A percentile compares a stretch with the other conserved stretches of the same genome.
Conservation (phyloP, 768 basidiomycete genomes). For the Cyclocybe aegerita region DNA sequence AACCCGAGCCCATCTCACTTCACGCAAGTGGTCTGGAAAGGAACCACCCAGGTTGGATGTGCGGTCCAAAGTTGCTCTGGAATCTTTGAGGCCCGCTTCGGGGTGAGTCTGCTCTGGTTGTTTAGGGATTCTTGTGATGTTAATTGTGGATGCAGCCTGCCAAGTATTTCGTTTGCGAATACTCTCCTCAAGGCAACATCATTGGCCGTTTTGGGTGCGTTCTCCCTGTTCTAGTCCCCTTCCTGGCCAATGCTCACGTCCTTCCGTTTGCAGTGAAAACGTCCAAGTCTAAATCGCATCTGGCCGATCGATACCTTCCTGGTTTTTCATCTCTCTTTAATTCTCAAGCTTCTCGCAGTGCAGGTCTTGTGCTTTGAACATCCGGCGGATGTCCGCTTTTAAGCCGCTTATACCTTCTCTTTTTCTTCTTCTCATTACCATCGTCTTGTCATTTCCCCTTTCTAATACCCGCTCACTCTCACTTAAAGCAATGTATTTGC, state of each 20-base stretch:
- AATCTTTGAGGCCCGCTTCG: constrained; percentile 55
- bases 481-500: neutral
- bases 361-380: neutral
- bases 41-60: constrained; percentile 61
- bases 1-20: constrained; percentile 66
- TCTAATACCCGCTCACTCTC: constrained; percentile 2
- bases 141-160: constrained; percentile 38
- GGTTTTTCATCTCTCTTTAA: constrained; percentile 1
- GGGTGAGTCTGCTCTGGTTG: constrained; percentile 36
- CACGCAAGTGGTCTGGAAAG: constrained; percentile 80
- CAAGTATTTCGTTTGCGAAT: constrained; percentile 70
- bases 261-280: constrained; percentile 48
- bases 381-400: constrained; percentile 6
- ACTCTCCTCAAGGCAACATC: constrained; percentile 63
- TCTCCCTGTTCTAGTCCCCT: neutral
- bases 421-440: neutral
- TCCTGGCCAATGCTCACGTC: too few species aligned
- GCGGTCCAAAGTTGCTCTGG: constrained; percentile 55
- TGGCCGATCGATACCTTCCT: neutral
- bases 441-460: constrained; percentile 3
- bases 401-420: neutral
- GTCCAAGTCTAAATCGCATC: constrained; percentile 35
- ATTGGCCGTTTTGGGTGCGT: constrained; percentile 61
- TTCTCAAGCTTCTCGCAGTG: neutral
- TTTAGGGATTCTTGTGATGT: constrained; percentile 2